These are phyloP conservation scores for Allantophomopsis lycopodina DNA, from an alignment of 2,329 filamentous ascomycete genomes.

Conservation along the genomic window DNA sequence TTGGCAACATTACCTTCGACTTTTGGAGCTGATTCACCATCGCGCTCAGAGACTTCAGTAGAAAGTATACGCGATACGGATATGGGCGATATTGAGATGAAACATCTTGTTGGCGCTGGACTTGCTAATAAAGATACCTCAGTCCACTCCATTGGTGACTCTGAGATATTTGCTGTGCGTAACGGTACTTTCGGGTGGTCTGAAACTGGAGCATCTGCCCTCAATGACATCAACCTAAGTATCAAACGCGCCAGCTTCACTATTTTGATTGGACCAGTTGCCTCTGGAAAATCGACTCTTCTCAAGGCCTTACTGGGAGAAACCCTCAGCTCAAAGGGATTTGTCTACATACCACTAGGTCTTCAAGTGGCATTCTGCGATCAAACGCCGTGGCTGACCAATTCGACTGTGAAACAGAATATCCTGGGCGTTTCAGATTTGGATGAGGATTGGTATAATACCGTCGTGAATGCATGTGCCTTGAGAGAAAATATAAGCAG, in stretches of 20 bases:
- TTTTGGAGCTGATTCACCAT: neutral
- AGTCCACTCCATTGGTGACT: neutral
- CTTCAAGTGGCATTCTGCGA: constrained; percentile 22
- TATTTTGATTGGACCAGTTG: constrained; percentile 12
- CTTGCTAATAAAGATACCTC: neutral
- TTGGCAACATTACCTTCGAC: neutral
- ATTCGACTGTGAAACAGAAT: constrained; percentile 22
- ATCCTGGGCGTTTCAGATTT: constrained; percentile 17
- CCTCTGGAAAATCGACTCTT: constrained; percentile 10
- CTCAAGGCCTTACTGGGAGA: constrained; percentile 10
- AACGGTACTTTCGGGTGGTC: constrained; percentile 4
- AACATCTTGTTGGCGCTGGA: no score
- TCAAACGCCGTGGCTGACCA: constrained; percentile 27
- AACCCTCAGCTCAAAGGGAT: constrained; percentile 4
- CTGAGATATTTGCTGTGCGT: constrained; percentile 5
- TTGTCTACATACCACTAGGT: constrained; percentile 3
- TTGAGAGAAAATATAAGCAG: constrained; percentile 5
- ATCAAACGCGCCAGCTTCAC: constrained; percentile 1
- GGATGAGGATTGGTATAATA: constrained; percentile 11
- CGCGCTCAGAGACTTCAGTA: neutral
- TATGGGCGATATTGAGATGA: neutral
- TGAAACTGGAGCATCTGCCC: constrained; percentile 1
- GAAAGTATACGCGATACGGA: neutral
- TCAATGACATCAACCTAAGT: constrained; percentile 2
- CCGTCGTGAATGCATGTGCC: constrained; percentile 7